Evolutionary conservation across 768 basidiomycete genomes (phyloP).

Genomic region (Amanita molliuscula): DNA sequence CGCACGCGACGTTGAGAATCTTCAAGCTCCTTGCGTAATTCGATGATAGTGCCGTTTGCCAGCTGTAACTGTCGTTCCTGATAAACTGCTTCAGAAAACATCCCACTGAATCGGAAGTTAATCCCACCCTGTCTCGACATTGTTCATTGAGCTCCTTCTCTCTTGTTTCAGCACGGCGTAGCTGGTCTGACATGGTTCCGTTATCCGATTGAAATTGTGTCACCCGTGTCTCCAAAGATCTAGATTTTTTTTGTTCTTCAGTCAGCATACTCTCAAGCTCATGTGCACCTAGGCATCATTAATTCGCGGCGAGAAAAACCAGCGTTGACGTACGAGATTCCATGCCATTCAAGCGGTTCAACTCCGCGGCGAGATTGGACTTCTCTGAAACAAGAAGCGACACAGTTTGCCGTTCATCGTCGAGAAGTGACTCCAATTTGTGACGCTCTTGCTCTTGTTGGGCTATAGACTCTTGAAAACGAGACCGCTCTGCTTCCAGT

Average conservation of each 20-base stretch:
- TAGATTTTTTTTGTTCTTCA: slow-evolving; percentile 29
- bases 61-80: slow-evolving; percentile 73
- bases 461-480: slow-evolving; percentile 19
- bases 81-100: slow-evolving; percentile 12
- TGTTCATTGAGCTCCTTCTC: slow-evolving; percentile 47
- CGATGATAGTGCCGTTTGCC: slow-evolving; percentile 40
- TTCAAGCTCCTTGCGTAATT: slow-evolving; percentile 42
- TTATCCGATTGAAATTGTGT: slow-evolving; percentile 31
- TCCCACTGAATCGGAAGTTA: neutral
- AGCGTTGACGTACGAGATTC: slow-evolving; percentile 46
- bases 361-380: slow-evolving; percentile 42
- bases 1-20: slow-evolving; percentile 48
- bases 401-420: slow-evolving; percentile 66
- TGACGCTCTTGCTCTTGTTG: slow-evolving; percentile 19
- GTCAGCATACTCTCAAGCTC: slow-evolving; percentile 29
- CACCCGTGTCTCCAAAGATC: slow-evolving; percentile 30
- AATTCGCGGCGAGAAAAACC: neutral
- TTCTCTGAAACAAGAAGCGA: slow-evolving; percentile 71
- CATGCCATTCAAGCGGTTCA: slow-evolving; percentile 47
- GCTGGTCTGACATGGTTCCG: slow-evolving; percentile 23
- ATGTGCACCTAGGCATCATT: slow-evolving; percentile 28
- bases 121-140: slow-evolving; percentile 41
- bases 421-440: slow-evolving; percentile 24
- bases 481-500: slow-evolving; percentile 23
- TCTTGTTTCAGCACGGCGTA: slow-evolving; percentile 32